Percentiles rank a stretch among this genome's conserved stretches.
phyloP scores from a whole-genome alignment of 495 filamentous ascomycete species.

The Cryomyces antarcticus region DNA sequence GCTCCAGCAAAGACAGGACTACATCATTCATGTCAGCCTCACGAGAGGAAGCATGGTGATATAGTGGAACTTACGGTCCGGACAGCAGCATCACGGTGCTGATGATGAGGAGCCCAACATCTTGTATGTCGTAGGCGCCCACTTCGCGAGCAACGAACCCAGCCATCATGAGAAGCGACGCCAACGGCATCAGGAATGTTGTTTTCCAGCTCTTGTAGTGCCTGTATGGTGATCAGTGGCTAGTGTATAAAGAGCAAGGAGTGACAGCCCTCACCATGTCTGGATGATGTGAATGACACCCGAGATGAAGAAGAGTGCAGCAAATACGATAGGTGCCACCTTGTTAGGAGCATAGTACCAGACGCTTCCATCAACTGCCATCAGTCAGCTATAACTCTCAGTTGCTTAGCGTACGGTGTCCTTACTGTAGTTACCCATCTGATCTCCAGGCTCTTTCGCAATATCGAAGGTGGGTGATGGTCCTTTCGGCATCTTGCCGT shows the following conservation, averaged over 20 bases:
- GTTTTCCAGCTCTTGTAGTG: constrained; percentile 14
- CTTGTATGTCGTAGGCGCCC: constrained; percentile 9
- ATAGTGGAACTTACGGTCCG: constrained; percentile 5
- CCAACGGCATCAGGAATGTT: constrained; percentile 12
- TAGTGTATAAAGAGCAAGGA: not conserved
- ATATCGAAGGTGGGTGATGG: too few species aligned
- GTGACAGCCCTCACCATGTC: constrained; percentile 30
- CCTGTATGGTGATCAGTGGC: not conserved
- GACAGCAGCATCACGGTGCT: constrained; percentile 14
- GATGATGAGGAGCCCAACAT: constrained; percentile 8
- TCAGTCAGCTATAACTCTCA: too few species aligned
- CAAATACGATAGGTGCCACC: constrained; percentile 46
- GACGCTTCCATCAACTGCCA: constrained; percentile 20
- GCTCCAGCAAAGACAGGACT: constrained; percentile 46
- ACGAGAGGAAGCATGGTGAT: too few species aligned
- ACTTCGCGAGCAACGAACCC: constrained; percentile 9
- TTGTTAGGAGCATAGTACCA: constrained; percentile 63
- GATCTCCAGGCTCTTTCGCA: too few species aligned
- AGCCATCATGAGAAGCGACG: constrained; percentile 9
- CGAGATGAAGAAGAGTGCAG: constrained; percentile 39
- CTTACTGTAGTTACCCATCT: too few species aligned
- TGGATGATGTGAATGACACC: constrained; percentile 40
- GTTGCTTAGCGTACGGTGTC: too few species aligned
- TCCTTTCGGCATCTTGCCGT: too few species aligned
- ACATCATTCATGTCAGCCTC: too few species aligned